A percentile compares a stretch with the other conserved stretches of the same genome.
These are phyloP conservation scores for Penicillium italicum DNA, from an alignment of 2,329 filamentous ascomycete species.

Conservation along the genomic window DNA sequence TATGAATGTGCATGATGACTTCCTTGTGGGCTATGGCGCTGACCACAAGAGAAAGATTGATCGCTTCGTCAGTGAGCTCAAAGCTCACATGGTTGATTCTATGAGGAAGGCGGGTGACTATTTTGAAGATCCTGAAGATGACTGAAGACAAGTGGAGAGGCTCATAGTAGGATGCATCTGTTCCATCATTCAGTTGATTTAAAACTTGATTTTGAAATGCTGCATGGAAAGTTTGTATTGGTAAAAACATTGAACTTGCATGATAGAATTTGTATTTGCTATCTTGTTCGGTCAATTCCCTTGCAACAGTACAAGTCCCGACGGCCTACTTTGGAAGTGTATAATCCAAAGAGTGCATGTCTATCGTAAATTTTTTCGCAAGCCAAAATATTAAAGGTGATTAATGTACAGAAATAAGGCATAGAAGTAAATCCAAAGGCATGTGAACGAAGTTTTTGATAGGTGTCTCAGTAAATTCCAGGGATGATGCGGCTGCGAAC, in stretches of 20 bases:
- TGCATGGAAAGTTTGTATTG: background rate
- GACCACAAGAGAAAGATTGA: background rate
- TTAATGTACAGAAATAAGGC: background rate
- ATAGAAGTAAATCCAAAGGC: background rate
- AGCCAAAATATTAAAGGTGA: background rate
- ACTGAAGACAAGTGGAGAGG: background rate
- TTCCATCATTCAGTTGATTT: background rate
- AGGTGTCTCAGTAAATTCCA: slow-evolving; percentile 64
- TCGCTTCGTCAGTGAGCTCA: background rate
- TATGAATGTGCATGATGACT: background rate
- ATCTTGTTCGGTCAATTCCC: background rate
- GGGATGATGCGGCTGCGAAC: slow-evolving; percentile 82
- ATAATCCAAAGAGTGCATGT: background rate
- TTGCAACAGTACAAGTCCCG: background rate
- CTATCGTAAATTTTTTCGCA: background rate
- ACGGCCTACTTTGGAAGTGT: background rate
- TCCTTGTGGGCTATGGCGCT: background rate
- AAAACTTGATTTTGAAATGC: background rate
- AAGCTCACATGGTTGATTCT: background rate
- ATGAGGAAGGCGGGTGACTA: background rate
- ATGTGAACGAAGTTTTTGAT: background rate
- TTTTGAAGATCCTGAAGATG: background rate
- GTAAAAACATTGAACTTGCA: background rate
- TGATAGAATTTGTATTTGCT: background rate
- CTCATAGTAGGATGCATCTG: background rate